A percentile compares a stretch with the other conserved stretches of the same genome.
Evolutionary conservation across 2,329 filamentous ascomycete species (phyloP).

Genomic region (Zasmidium citrigriseum): DNA sequence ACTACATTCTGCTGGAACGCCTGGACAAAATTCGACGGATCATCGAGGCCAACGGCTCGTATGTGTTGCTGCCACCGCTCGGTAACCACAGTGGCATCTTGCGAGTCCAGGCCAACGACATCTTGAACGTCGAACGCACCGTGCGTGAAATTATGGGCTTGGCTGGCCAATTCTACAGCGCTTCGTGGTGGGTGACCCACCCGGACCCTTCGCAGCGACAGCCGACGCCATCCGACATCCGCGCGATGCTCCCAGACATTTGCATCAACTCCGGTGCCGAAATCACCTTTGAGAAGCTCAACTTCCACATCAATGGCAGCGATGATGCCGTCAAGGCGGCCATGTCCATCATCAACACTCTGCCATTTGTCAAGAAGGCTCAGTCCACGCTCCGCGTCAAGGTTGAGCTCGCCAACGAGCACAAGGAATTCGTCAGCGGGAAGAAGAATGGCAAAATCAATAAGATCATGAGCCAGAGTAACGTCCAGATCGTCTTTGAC

Average conservation of each 20-base stretch:
- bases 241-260: constrained; percentile 91
- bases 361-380: constrained; percentile 82
- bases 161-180: constrained; percentile 95
- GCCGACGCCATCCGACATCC: constrained; percentile 69
- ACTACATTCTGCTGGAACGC: constrained; percentile 86
- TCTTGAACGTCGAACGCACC: constrained; percentile 90
- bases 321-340: constrained; percentile 95
- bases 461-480: constrained; percentile 99
- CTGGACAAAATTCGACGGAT: constrained; percentile 98
- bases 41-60: constrained; percentile 93
- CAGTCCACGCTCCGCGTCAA: constrained; percentile 96
- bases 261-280: constrained; percentile 96
- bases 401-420: constrained; percentile 97
- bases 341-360: constrained; percentile 89
- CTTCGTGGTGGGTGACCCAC: constrained; percentile 90
- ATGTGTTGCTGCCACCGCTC: constrained; percentile 86
- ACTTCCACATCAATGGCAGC: constrained; percentile 91
- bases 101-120: constrained; percentile 88
- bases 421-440: constrained; percentile 98
- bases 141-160: constrained; percentile 94
- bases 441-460: constrained; percentile 99
- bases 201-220: constrained; percentile 65
- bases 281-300: constrained; percentile 89
- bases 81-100: constrained; percentile 83
- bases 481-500: constrained; percentile 98